Base-by-base conservation (phyloP, 345 rosid genomes). In the Gossypium australe region DNA sequence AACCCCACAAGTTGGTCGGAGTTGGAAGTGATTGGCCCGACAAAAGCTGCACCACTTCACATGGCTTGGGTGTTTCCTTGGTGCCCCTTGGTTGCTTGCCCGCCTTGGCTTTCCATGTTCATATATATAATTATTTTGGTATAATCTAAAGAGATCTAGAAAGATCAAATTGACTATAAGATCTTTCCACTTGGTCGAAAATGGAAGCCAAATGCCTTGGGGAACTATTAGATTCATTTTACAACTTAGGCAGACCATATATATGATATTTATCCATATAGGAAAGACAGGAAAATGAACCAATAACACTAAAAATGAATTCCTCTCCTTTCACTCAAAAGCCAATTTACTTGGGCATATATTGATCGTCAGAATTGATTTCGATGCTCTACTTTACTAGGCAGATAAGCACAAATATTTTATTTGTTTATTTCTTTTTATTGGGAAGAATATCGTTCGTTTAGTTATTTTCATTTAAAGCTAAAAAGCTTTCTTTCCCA, bases 1-100 rank as follows among this genome's bases (percentile, higher is more conserved):
- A 34, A 62, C 77, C 72, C 80, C 72, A 78, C 80, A 75, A 49
- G 38, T 41, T 81, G 86, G 89, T 86, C 85, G 89, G 84, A 84
- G 82, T 22, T 81, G 85, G 79, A 67, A 80, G 85, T 79, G 0
- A 81, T 75, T 84, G 85, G 51, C 49, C 87, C 81, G 87, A 86
- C 89, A 84, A 79, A 80, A 81, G 82, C 83, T 81, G 81, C 75
- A 67, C 7, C 58, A 9, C 12, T 59, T 24, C 63, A 59, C 63
- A 59, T 59, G 63, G 63, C 25, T 72, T 29, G 12, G 65, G 74
- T 18, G 57, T 45, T 44, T 72, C 65, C 34, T 43, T 27, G 65
- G 6, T 27, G 69, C 69, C 17, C 41, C 55, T 29, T 11, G 62
- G 24, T 20, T 53, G 34, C 55, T 51, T 43, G 44, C 34, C 41